Base-by-base conservation (phyloP, 768 basidiomycete species). In the Clitopilus hobsonii region DNA sequence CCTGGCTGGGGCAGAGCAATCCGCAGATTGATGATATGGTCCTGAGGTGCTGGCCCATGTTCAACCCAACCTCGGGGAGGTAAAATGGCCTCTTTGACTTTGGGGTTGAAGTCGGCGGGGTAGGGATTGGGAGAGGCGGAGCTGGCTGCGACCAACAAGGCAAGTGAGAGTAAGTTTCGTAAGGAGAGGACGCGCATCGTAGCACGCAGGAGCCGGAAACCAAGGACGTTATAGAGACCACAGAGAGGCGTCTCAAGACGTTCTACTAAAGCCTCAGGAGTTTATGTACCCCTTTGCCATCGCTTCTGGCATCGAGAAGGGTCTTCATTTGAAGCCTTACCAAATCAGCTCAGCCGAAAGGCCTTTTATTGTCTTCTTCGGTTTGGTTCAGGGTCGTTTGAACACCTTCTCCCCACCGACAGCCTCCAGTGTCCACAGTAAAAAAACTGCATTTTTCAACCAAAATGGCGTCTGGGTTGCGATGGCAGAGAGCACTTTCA, bases 71-170 rank as follows among this genome's bases (percentile, higher is more conserved):
- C 49, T 18, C 26, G 11, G 30, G 71, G 70, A 29, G 63, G 48
- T 6, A 32, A 29, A 52, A 82, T 69, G 51, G 66, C 71, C 58
- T 85, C 82, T 68, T 84, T 85, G 64, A 82, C 65, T 60, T 67
- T 56, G 16, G 59, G 58, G 41, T 20, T 24, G 49, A 10, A 28
- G 13, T 55, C 53, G 54, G 59, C 56, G 55, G 58, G 32, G 50
- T n/a, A n/a, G n/a, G n/a, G n/a, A n/a, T n/a, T n/a, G n/a, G 59
- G 49, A 23, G 57, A 57, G 48, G 62, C 60, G 47, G 53, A 61
- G 26, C 64, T 56, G 23, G 65, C 61, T 30, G 61, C 60, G 27
- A 64, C 63, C 38, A 66, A 52, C 11, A 60, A 52, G 48, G 61
- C 38, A 55, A 66, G 48, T 38, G 59, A 25, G 52, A 62, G 53